These are phyloP conservation scores for Chenopodium berlandieri DNA, from an alignment of 148 eudicot genomes.

Conservation along the genomic window DNA sequence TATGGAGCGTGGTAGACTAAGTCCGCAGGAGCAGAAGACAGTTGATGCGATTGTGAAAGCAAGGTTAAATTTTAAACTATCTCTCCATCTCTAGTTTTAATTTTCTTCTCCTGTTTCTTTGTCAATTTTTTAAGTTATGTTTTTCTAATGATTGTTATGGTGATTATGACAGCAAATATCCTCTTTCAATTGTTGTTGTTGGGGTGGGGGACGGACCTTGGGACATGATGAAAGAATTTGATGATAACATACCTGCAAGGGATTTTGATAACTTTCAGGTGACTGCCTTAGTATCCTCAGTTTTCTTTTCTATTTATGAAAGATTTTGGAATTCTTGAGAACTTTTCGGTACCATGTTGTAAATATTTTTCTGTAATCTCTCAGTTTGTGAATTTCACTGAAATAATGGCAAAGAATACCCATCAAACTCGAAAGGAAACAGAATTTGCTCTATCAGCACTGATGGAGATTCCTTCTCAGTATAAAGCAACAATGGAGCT, in stretches of 20 bases:
- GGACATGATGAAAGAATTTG: constrained; percentile 99
- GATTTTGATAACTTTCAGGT: constrained; percentile 98
- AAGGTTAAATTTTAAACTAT: constrained; percentile 40
- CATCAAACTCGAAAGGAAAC: constrained; percentile 76
- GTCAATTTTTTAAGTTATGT: neutral
- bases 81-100: neutral
- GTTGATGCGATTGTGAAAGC: constrained; percentile 87
- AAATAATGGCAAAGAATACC: constrained; percentile 74
- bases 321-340: neutral
- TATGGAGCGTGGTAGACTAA: constrained; percentile 64
- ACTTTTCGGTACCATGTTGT: neutral
- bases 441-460: constrained; percentile 80
- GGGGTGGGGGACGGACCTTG: constrained; percentile 99
- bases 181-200: constrained; percentile 87
- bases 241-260: constrained; percentile 91
- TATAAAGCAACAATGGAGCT: constrained; percentile 88
- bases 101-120: neutral
- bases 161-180: constrained; percentile 65
- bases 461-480: constrained; percentile 96
- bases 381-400: constrained; percentile 95
- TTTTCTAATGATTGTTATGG: constrained; percentile 21
- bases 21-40: constrained; percentile 88
- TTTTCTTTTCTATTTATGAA: neutral
- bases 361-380: constrained; percentile 9
- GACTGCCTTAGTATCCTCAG: neutral